phyloP scores from a whole-genome alignment of 495 filamentous ascomycete genomes.

The Lepraria neglecta region DNA sequence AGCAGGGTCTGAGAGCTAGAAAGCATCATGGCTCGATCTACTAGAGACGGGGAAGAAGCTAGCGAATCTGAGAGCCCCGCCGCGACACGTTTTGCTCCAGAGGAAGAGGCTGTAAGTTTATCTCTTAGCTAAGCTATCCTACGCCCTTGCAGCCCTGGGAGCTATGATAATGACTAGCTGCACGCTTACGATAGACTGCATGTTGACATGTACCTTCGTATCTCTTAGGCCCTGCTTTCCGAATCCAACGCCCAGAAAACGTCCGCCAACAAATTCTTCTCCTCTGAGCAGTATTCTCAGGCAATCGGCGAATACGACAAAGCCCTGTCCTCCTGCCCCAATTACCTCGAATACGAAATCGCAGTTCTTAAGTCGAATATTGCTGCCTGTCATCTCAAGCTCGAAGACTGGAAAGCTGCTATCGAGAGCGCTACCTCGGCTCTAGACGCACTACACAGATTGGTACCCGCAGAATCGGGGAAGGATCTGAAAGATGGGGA shows the following conservation, averaged over 20 bases:
- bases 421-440: conserved; percentile 66
- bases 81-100: conserved; percentile 25
- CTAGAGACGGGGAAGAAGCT: background rate
- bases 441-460: conserved; percentile 61
- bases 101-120: conserved; percentile 64
- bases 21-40: conserved; percentile 4
- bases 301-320: conserved; percentile 88
- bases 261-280: conserved; percentile 73
- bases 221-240: conserved; percentile 54
- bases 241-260: conserved; percentile 71
- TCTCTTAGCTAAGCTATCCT: background rate
- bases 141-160: no score
- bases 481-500: conserved; percentile 22
- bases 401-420: conserved; percentile 80
- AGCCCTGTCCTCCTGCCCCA: conserved; percentile 73
- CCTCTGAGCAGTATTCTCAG: conserved; percentile 64
- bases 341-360: conserved; percentile 83
- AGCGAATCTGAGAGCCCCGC: conserved; percentile 8
- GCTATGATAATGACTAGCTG: no score
- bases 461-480: conserved; percentile 35
- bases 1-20: background rate
- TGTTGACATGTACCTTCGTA: no score
- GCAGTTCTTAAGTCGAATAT: conserved; percentile 85
- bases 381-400: conserved; percentile 81
- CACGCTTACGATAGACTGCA: background rate